Evolutionary conservation across 2,329 filamentous ascomycete genomes (phyloP), one percentile per base, ranked within the genome.

Genomic region (Talaromyces marneffei): DNA sequence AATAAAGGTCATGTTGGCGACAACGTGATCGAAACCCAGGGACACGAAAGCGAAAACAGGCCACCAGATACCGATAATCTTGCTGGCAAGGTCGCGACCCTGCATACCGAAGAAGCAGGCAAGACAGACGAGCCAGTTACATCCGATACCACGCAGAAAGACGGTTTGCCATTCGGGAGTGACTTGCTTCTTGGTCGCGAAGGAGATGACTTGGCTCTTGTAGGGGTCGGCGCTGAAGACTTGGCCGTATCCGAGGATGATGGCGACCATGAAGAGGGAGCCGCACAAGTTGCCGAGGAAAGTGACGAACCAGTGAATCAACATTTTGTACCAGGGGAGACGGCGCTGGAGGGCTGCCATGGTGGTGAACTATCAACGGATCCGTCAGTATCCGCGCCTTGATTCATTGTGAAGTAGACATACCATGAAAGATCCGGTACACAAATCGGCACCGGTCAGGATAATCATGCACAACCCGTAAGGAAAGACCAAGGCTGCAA

Each of bases 391-490:
- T 23, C 23, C 14, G 14, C 2, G 33, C 8, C 9, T 35, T 14
- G 3, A 6, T 6, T 12, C 14, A 16, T 20, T 20, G 2, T 23
- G n/a, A 18, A 16, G 31, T 12, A 9, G 1, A 29, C 66, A 14
- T 63, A 77, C 75, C 78, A 80, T 78, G 55, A 78, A 77, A 10
- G 75, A 76, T 2, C 75, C 74, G 0, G 80, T 83, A 62, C 79
- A 82, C 1, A 82, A 73, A 65, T 82, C 80, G 3, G 77, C 76
- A 2, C 79, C 79, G 0, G 77, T 79, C 8, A 82, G 66, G n/a
- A 81, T 74, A 42, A 81, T 78, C 74, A 82, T 77, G 33, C 76
- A 75, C 64, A 82, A 72, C 4, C 80, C 80, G n/a, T 79, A 73
- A 0, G 80, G 81, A 61, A 83, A 82, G 2, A 80, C 73, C 46